These are phyloP conservation scores for Xylaria polymorpha DNA, from an alignment of 2,329 filamentous ascomycete genomes.

Conservation along the genomic window DNA sequence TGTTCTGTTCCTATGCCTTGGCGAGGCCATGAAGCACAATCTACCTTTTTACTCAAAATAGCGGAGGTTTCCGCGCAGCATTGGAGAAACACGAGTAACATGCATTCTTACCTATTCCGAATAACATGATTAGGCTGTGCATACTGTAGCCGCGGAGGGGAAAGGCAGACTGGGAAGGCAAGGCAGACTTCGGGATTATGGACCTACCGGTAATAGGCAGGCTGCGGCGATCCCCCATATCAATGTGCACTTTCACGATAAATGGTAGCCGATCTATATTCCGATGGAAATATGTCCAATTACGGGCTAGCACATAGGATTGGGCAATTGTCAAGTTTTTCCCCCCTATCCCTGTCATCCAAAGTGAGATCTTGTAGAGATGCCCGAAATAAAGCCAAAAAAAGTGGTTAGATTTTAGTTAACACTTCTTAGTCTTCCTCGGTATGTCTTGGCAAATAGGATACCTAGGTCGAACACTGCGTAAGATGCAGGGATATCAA, in stretches of 20 bases:
- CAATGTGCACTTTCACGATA: neutral
- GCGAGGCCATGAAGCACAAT: neutral
- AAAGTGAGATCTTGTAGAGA: neutral
- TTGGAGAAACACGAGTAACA: neutral
- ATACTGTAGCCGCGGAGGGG: neutral
- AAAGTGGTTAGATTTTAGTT: neutral
- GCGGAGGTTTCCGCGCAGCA: neutral
- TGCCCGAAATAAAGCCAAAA: neutral
- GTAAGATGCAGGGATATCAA: neutral
- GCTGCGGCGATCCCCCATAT: constrained; percentile 12
- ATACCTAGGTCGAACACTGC: neutral
- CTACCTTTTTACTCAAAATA: neutral
- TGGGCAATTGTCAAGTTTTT: neutral
- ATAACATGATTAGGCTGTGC: neutral
- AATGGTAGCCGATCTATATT: neutral
- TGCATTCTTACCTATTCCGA: neutral
- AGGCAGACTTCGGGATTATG: constrained; percentile 9
- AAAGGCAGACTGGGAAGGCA: constrained; percentile 2
- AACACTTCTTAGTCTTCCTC: neutral
- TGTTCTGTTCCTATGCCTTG: neutral
- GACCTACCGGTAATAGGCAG: constrained; percentile 19
- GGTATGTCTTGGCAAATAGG: neutral
- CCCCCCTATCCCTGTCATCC: neutral
- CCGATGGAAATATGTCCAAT: neutral
- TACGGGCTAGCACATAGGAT: neutral